These are phyloP conservation scores for Coelastrella sp. DNA, from an alignment of 139 green algal genomes.

Conservation along the genomic window DNA sequence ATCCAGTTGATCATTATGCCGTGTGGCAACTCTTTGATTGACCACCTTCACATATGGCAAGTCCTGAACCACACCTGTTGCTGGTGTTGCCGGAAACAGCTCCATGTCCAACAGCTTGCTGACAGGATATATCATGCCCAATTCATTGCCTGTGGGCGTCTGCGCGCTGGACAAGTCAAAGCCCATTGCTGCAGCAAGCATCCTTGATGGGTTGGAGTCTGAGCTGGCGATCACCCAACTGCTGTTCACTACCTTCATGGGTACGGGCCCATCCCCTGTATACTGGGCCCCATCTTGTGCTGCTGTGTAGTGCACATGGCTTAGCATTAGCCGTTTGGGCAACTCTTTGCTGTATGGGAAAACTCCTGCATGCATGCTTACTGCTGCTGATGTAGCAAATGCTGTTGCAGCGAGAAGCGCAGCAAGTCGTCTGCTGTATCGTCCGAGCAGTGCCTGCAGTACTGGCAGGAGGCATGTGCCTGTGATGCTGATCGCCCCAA, in stretches of 20 bases:
- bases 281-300: neutral
- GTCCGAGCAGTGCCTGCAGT: neutral
- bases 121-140: conserved; percentile 36
- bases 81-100: conserved; percentile 18
- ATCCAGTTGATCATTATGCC: neutral
- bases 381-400: neutral
- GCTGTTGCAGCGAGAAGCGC: neutral
- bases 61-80: neutral
- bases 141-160: conserved; percentile 23
- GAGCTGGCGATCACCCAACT: conserved; percentile 38
- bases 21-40: neutral
- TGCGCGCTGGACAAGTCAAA: neutral
- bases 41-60: conserved; percentile 13
- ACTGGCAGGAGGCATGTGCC: conserved; percentile 13
- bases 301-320: conserved; percentile 38
- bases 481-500: neutral
- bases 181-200: conserved; percentile 5
- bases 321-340: conserved; percentile 48
- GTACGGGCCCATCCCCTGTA: neutral
- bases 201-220: conserved; percentile 7
- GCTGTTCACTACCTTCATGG: conserved; percentile 25
- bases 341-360: conserved; percentile 29
- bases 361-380: neutral
- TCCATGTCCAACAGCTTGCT: conserved; percentile 32
- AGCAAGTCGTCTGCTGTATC: conserved; percentile 1